Base-by-base conservation (phyloP, 768 basidiomycete genomes). In the Boletus coccyginus region DNA sequence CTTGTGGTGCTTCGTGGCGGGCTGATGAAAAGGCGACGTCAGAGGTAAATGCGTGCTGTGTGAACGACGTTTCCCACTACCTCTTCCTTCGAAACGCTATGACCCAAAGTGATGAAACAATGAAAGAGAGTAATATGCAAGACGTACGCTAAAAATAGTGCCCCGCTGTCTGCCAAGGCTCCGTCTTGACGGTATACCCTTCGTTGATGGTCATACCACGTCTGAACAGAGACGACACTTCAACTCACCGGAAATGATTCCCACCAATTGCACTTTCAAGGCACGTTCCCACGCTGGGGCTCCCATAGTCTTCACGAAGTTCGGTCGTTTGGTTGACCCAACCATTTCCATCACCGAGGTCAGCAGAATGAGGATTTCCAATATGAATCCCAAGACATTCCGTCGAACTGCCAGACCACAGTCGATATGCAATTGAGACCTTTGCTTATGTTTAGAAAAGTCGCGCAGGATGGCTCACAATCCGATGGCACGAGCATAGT, bases 151-250 rank as follows among this genome's bases (percentile, higher is more conserved):
- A 84, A 73, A 70, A 88, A 88, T 21, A 87, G 70, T 2, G 78
- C 76, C 1, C 75, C 74, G 31, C 70, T 79, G 50, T 75, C 47
- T 3, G 86, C 85, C 19, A 31, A 29, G 1, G 79, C 62, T 0
- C 85, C 85, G 58, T 86, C 82, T 68, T 88, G 85, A 31, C 77
- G 77, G 66, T 66, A 86, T 14, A 83, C 74, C 12, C 83, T 63
- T 43, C 5, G 16, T 31, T 5, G 27, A 44, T 5, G 16, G 21
- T 58, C 40, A 45, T 7, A 17, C 13, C 4, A 44, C 5, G 27
- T 38, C 16, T 9, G 17, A 39, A 31, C n/a, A 17, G 32, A 31
- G 40, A 31, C 1, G 3, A n/a, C 5, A 39, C 21, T 12, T 41
- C 29, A 32, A 46, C 46, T 36, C 50, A 77, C 77, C 80, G 72